Evolutionary conservation across 805 yeast species (phyloP), one percentile per base, ranked within the genome.

Genomic region (Zygoascus biomembranicola): DNA sequence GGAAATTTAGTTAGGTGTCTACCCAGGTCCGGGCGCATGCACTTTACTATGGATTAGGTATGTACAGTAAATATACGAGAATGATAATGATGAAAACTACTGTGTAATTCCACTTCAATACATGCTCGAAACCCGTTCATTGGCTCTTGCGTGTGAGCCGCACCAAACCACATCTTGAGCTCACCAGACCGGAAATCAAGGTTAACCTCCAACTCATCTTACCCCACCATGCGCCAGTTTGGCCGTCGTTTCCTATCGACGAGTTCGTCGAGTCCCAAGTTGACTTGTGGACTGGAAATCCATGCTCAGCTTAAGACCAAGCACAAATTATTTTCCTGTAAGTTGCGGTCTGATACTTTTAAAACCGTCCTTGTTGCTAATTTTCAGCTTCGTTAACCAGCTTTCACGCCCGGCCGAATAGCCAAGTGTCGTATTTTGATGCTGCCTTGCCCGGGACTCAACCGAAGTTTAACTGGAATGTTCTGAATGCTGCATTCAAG

Each of bases 381-480:
- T 14, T 32, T n/a, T 39, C 74, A 79, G 45, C 68, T 69, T 11
- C 68, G 63, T 46, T 63, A 5, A 62, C 69, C 3, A 59, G 64
- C 26, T 65, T 71, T 52, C 66, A 67, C n/a, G 71, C 73, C 6
- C 61, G 57, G 2, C 95, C 96, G 5, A 92, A 92, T 68, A 63
- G 84, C 2, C 77, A 77, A 43, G 80, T 86, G 1, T 84, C 95
- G 14, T 86, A 71, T 63, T 94, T 83, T 63, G 99, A 94, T 69
- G 77, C 84, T 11, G 87, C 92, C 8, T 66, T 94, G 26, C 99
- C 99, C 0, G 99, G 99, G 2, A 83, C 97, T 0, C 95, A 87
- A 66, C 99, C 99, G 0, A 73, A 61, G 44, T 67, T 94, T 48
- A 92, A 90, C 65, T 79, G 80, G 18, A 85, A 89, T 60, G 90